Percentiles rank a stretch among this genome's conserved stretches.
These are phyloP conservation scores for Allium cepa DNA, from an alignment of 106 monocot genomes.

Conservation along the genomic window DNA sequence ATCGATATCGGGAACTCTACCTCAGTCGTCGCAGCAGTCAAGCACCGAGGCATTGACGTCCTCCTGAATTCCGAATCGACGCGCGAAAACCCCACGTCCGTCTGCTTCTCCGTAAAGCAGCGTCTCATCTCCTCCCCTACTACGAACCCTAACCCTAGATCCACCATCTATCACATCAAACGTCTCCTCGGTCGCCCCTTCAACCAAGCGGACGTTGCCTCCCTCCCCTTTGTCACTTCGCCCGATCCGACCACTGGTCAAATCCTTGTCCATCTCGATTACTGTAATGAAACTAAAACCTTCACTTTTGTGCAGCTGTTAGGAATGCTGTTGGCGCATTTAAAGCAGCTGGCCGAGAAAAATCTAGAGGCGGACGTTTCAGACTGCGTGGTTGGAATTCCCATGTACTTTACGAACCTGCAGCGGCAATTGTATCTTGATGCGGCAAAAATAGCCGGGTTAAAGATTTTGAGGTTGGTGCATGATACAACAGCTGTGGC, in stretches of 20 bases:
- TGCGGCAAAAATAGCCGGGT: conserved; percentile 74
- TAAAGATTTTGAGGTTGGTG: conserved; percentile 62
- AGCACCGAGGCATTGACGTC: conserved; percentile 63
- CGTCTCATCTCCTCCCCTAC: conserved; percentile 53
- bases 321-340: conserved; percentile 51
- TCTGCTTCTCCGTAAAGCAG: conserved; percentile 64
- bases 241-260: conserved; percentile 9
- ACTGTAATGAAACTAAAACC: conserved; percentile 17
- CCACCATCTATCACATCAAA: conserved; percentile 53
- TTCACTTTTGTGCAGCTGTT: conserved; percentile 54
- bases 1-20: conserved; percentile 87
- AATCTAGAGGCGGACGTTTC: conserved; percentile 25
- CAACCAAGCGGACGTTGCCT: conserved; percentile 30
- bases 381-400: conserved; percentile 76
- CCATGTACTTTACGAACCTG: conserved; percentile 58
- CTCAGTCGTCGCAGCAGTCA: conserved; percentile 56
- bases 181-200: conserved; percentile 37
- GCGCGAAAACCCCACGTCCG: conserved; percentile 65
- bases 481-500: conserved; percentile 76
- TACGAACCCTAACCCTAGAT: conserved; percentile 41
- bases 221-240: conserved; percentile 32
- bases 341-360: conserved; percentile 53
- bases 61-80: conserved; percentile 80
- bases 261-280: conserved; percentile 26
- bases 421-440: conserved; percentile 71